Evolutionary conservation across 106 monocot species (phyloP).

Genomic region (Dioscorea alata): DNA sequence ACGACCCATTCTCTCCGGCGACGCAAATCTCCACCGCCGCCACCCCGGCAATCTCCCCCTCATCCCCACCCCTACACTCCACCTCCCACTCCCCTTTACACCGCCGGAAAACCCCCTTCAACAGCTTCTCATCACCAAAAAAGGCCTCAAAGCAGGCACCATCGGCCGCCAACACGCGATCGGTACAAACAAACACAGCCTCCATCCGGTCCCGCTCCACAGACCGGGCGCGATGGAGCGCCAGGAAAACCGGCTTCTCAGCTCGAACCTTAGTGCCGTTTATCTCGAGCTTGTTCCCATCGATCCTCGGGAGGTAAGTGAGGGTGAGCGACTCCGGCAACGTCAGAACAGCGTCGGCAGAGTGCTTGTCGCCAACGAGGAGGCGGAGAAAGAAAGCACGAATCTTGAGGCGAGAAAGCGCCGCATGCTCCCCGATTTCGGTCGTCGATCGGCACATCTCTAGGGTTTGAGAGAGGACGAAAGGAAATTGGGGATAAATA

Average conservation of each 20-base stretch:
- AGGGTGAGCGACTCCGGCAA: slow-evolving; percentile 46
- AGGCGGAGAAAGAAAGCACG: slow-evolving; percentile 49
- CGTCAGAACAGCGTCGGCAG: neutral
- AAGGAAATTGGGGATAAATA: neutral
- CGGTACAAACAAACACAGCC: slow-evolving; percentile 40
- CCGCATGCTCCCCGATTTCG: neutral
- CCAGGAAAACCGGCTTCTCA: slow-evolving; percentile 24
- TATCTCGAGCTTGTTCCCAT: slow-evolving; percentile 31
- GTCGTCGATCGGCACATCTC: slow-evolving; percentile 25
- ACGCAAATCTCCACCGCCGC: slow-evolving; percentile 13
- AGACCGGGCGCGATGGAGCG: slow-evolving; percentile 41
- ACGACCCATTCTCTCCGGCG: slow-evolving; percentile 20
- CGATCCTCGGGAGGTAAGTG: slow-evolving; percentile 48
- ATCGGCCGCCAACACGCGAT: slow-evolving; percentile 34
- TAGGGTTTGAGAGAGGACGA: neutral
- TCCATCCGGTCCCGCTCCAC: slow-evolving; percentile 14
- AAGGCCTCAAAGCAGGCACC: slow-evolving; percentile 51
- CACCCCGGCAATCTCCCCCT: neutral
- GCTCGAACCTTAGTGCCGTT: slow-evolving; percentile 32
- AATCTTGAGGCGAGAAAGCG: slow-evolving; percentile 14
- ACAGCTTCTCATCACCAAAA: slow-evolving; percentile 34
- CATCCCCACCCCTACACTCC: slow-evolving; percentile 28
- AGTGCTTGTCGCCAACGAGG: neutral
- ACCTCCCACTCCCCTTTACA: slow-evolving; percentile 23
- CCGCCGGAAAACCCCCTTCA: slow-evolving; percentile 49